Base-by-base conservation (phyloP, 352 stramenopile species). In the Phytophthora quininea region DNA sequence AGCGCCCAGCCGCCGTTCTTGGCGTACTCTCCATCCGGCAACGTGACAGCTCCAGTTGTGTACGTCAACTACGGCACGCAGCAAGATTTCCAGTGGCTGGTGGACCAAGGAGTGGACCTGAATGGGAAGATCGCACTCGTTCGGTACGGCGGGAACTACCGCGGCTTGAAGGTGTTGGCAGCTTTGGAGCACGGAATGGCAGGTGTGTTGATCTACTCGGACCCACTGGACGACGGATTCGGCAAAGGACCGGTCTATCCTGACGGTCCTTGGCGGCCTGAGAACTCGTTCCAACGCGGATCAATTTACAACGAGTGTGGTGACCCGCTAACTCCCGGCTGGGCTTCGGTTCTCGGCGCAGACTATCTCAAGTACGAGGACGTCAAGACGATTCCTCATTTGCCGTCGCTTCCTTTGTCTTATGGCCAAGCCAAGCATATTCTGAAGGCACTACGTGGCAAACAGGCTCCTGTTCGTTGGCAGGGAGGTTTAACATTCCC, bases 61-160 rank as follows among this genome's bases (percentile, higher is more conserved):
- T 97, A 96, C 73, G 88, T 79, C 27, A 97, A 97, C 74, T 92
- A 93, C 61, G 91, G 86, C 3, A 73, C 70, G n/a, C 89, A 80
- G 14, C 53, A 76, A 47, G 90, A 97, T 65, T 97, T 96, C 67
- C 70, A 87, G 51, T 83, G 62, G 52, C 77, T 97, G 6, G 63
- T 79, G 55, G 56, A 55, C 6, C 56, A 76, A 3, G 80, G 76
- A 10, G 76, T 97, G 43, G 72, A 73, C 1, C 77, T 97, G 15
- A 66, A 89, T 24, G 82, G 83, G 46, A 93, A 85, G 59, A 93
- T 97, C 55, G 91, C 93, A 30, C 62, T 97, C 14, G 76, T 91
- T 42, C 79, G 89, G 15, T 97, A 97, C 56, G 90, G 90, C 40
- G 54, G 62, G 43, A 84, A 82, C 58, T 89, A 86, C 55, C 85